phyloP scores from a whole-genome alignment of 225 moss, liverwort and hornwort species.

The Pseudoscleropodium purum region DNA sequence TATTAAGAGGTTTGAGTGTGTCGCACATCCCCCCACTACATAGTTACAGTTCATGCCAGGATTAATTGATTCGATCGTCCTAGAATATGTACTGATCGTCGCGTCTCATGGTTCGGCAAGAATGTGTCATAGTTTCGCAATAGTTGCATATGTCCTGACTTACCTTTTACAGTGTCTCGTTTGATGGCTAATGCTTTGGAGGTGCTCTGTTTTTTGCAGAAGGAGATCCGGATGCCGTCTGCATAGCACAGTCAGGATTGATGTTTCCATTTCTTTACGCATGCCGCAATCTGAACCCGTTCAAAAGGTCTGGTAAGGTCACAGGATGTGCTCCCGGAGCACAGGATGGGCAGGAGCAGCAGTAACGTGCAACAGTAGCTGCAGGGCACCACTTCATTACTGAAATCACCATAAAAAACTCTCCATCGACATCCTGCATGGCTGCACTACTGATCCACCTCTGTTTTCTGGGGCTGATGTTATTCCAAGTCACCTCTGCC shows the following conservation, averaged over 20 bases:
- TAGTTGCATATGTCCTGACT: background rate
- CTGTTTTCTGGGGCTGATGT: conserved; percentile 2
- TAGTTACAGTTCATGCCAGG: background rate
- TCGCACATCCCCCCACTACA: background rate
- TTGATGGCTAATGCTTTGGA: background rate
- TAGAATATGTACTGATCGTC: background rate
- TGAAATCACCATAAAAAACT: background rate
- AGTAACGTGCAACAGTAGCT: background rate
- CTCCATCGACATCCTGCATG: background rate
- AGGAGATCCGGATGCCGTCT: background rate
- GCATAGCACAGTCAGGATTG: background rate
- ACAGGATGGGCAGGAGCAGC: conserved; percentile 5
- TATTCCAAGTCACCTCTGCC: background rate
- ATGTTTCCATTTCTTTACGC: background rate
- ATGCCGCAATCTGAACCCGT: conserved; percentile 4
- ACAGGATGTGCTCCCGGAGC: conserved; percentile 6
- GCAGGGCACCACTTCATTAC: background rate
- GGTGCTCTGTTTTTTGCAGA: background rate
- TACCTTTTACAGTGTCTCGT: background rate
- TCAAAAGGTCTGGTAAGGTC: background rate
- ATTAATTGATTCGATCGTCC: background rate
- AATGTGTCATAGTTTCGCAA: background rate
- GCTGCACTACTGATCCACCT: conserved; percentile 1
- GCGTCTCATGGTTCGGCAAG: background rate
- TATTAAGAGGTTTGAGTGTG: background rate